A percentile compares a stretch with the other conserved stretches of the same genome.
phyloP scores from a whole-genome alignment of 1,284 basidiomycete species.

The Lentinus polychrous region DNA sequence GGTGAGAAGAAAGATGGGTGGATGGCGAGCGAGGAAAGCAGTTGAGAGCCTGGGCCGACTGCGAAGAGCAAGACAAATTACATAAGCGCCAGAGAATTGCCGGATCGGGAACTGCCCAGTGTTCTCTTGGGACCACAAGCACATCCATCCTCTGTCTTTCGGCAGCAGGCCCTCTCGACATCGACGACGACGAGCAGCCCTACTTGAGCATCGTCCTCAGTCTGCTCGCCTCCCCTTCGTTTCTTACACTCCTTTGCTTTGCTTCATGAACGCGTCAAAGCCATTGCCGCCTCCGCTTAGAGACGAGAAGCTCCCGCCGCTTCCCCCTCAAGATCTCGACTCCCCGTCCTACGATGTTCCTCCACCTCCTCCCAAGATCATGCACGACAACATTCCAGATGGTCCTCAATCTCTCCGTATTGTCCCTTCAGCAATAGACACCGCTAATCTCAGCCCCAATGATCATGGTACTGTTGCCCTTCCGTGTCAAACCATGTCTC shows the following conservation, averaged over 20 bases:
- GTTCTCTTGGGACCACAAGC: too few species aligned
- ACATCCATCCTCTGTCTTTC: too few species aligned
- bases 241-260: slow-evolving; percentile 12
- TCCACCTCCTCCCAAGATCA: slow-evolving; percentile 31
- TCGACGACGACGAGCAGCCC: not conserved
- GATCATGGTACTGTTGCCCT: slow-evolving; percentile 17
- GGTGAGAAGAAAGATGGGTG: not conserved
- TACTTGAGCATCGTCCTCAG: not conserved
- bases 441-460: slow-evolving; percentile 23
- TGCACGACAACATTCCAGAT: slow-evolving; percentile 13
- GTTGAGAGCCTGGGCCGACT: not conserved
- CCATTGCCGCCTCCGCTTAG: slow-evolving; percentile 25
- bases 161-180: not conserved
- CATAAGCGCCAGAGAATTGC: too few species aligned
- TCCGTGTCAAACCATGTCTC: not conserved
- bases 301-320: slow-evolving; percentile 30
- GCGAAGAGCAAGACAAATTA: too few species aligned
- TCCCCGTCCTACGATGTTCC: slow-evolving; percentile 17
- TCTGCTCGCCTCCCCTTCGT: slow-evolving; percentile 9
- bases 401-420: slow-evolving; percentile 10
- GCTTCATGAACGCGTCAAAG: slow-evolving; percentile 23
- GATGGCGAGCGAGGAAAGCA: not conserved
- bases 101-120: too few species aligned
- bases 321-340: slow-evolving; percentile 25
- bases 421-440: slow-evolving; percentile 23